Conservation (phyloP, 345 rosid genomes). For the Aquilaria sinensis region DNA sequence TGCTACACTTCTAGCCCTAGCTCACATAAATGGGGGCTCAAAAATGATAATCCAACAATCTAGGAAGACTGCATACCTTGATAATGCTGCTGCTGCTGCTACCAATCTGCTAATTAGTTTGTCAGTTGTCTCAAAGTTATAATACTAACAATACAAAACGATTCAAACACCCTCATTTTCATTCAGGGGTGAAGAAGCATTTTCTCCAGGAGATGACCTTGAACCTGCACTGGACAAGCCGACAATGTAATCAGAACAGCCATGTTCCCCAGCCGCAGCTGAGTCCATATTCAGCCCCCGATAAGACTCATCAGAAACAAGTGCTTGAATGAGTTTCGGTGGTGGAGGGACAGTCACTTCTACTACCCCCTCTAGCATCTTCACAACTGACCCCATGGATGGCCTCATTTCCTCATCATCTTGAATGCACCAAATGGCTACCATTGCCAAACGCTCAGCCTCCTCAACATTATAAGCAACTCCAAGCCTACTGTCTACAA, state of each 20-base stretch:
- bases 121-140: not conserved
- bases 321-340: slow-evolving; percentile 75
- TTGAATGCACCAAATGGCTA: slow-evolving; percentile 83
- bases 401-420: slow-evolving; percentile 64
- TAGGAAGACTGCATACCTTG: too few relatives aligned
- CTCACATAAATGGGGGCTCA: too few relatives aligned
- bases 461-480: slow-evolving; percentile 40
- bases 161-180: slow-evolving; percentile 13
- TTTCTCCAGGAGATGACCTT: slow-evolving; percentile 43
- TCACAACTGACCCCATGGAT: slow-evolving; percentile 58
- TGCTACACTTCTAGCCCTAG: too few relatives aligned
- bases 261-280: slow-evolving; percentile 21
- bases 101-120: not conserved
- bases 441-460: slow-evolving; percentile 49
- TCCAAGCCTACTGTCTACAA: slow-evolving; percentile 42
- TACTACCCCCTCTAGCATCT: slow-evolving; percentile 71
- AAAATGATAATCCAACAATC: not conserved
- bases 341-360: slow-evolving; percentile 59
- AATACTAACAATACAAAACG: not conserved
- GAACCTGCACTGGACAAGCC: slow-evolving; percentile 42
- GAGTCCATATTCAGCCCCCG: slow-evolving; percentile 40
- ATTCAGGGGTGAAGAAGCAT: slow-evolving; percentile 26
- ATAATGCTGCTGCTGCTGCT: too few relatives aligned
- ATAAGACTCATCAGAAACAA: slow-evolving; percentile 74
- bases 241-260: slow-evolving; percentile 29